These are phyloP conservation scores for Zymoseptoria tritici DNA, from an alignment of 2,329 filamentous ascomycete species.

Conservation along the genomic window DNA sequence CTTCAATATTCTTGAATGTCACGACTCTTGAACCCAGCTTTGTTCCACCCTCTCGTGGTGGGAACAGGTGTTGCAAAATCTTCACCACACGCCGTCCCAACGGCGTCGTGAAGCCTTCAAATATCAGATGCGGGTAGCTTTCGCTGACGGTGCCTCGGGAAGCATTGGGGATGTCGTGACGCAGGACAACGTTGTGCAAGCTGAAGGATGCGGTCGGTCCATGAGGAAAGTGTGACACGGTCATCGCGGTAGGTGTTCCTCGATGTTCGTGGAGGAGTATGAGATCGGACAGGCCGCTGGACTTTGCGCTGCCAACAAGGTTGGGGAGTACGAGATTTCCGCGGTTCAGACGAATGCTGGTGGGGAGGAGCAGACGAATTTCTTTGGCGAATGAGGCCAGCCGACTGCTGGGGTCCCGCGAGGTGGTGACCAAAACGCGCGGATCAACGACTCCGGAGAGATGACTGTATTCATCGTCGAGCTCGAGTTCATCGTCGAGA, in stretches of 20 bases:
- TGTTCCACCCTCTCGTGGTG: constrained; percentile 71
- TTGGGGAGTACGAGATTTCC: constrained; percentile 85
- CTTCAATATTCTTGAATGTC: constrained; percentile 87
- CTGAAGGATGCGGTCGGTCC: constrained; percentile 83
- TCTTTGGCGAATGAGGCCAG: constrained; percentile 91
- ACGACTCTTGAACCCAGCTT: constrained; percentile 85
- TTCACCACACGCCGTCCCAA: constrained; percentile 79
- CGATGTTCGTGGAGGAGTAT: constrained; percentile 86
- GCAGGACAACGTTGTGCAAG: constrained; percentile 84
- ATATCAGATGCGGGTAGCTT: constrained; percentile 88
- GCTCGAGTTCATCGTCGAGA: constrained; percentile 60
- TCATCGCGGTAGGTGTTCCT: constrained; percentile 84
- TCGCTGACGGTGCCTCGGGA: constrained; percentile 84
- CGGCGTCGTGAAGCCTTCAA: constrained; percentile 81
- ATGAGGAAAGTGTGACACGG: constrained; percentile 78
- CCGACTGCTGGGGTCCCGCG: constrained; percentile 75
- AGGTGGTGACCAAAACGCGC: constrained; percentile 82
- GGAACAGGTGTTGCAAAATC: constrained; percentile 89
- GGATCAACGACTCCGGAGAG: constrained; percentile 89
- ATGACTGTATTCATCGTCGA: constrained; percentile 85
- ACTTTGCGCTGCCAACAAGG: constrained; percentile 72
- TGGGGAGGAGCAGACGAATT: constrained; percentile 74
- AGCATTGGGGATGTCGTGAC: constrained; percentile 85
- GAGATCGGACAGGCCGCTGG: constrained; percentile 74
- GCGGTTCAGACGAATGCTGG: constrained; percentile 79